Evolutionary conservation across 306 rosid genomes (phyloP).

Genomic region (Pyrus pyrifolia): DNA sequence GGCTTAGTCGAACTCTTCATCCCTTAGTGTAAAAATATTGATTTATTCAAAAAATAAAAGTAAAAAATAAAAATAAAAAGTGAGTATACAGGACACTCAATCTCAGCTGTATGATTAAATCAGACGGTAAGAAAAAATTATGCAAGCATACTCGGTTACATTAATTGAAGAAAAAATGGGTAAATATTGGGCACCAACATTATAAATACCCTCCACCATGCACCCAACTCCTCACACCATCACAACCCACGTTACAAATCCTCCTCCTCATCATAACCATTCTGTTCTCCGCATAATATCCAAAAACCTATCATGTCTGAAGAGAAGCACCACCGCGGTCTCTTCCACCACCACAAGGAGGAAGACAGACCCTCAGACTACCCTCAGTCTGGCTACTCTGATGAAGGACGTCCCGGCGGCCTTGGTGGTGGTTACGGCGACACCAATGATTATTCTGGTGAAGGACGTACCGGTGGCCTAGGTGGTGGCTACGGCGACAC

Average conservation of each 20-base stretch:
- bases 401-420: background rate
- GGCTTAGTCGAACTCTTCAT: rapidly evolving
- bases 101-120: no score
- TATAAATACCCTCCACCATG: conserved; percentile 10
- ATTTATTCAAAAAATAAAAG: no score
- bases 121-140: no score
- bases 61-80: no score
- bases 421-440: background rate
- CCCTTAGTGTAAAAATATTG: no score
- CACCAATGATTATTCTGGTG: background rate
- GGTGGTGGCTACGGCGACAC: background rate
- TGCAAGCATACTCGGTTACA: no score
- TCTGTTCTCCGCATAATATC: background rate
- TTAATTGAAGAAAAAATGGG: background rate
- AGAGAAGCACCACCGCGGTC: conserved; percentile 38
- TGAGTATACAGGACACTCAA: no score
- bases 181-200: background rate
- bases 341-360: conserved; percentile 47
- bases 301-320: conserved; percentile 44
- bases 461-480: background rate
- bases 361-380: conserved; percentile 18
- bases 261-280: background rate
- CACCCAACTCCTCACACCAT: background rate
- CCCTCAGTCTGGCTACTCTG: background rate
- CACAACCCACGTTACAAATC: background rate